phyloP scores from a whole-genome alignment of 1,284 basidiomycete species.

The Rhodotorula sp. region DNA sequence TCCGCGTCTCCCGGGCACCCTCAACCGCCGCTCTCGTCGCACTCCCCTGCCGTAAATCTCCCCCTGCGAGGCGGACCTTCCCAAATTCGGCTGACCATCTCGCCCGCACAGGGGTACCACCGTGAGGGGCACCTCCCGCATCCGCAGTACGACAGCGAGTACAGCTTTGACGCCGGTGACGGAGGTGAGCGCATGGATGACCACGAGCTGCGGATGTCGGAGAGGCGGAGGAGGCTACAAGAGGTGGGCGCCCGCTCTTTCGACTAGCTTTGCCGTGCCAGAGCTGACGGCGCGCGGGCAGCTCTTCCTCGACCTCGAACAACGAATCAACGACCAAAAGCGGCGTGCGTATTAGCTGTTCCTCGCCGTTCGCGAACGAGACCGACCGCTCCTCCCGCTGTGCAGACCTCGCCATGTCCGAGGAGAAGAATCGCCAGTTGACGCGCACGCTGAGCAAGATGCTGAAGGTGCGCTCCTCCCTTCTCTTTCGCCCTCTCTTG shows the following conservation, averaged over 20 bases:
- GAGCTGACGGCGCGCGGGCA: not conserved
- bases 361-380: rapidly evolving
- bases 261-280: not conserved
- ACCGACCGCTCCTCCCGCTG: no score
- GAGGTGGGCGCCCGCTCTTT: not conserved
- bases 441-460: not conserved
- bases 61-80: no score
- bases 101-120: not conserved
- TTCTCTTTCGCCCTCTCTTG: no score
- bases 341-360: not conserved
- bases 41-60: not conserved
- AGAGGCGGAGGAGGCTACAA: not conserved
- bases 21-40: not conserved
- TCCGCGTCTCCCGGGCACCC: no score
- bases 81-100: not conserved
- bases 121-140: not conserved
- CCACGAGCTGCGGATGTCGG: not conserved
- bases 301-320: not conserved
- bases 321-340: not conserved
- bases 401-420: not conserved
- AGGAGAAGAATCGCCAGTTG: not conserved
- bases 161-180: not conserved
- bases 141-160: not conserved
- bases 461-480: not conserved
- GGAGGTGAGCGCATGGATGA: not conserved